Percentiles rank a stretch among this genome's conserved stretches.
Conservation (phyloP, 2,329 filamentous ascomycete species). For the Fusarium sp. region DNA sequence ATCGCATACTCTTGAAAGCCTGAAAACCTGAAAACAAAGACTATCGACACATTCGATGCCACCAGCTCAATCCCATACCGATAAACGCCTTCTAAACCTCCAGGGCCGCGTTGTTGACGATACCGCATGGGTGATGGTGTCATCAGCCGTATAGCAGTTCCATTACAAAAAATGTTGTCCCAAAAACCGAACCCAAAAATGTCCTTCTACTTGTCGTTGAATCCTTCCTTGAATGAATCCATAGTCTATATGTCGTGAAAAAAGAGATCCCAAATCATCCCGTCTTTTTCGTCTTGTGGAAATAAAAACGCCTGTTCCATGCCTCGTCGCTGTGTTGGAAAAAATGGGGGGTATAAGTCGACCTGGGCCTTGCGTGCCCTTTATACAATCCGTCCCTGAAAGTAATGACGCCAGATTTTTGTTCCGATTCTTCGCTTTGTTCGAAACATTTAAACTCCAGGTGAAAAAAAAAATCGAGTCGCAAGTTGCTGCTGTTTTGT, state of each 20-base stretch:
- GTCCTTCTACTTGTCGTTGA: slow-evolving; percentile 34
- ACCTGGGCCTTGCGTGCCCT: slow-evolving; percentile 30
- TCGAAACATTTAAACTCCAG: slow-evolving; percentile 41
- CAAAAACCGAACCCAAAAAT: slow-evolving; percentile 14
- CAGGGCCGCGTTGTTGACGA: slow-evolving; percentile 25
- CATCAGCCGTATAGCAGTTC: slow-evolving; percentile 27
- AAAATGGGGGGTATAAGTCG: slow-evolving; percentile 38
- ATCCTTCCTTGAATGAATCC: slow-evolving; percentile 35
- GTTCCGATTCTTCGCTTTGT: slow-evolving; percentile 33
- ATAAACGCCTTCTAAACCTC: slow-evolving; percentile 23
- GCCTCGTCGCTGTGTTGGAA: slow-evolving; percentile 37
- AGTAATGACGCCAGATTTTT: slow-evolving; percentile 40
- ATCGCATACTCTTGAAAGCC: slow-evolving; percentile 18
- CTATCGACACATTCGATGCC: slow-evolving; percentile 20
- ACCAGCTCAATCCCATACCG: slow-evolving; percentile 9
- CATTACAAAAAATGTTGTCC: slow-evolving; percentile 31
- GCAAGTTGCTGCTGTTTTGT: slow-evolving; percentile 11
- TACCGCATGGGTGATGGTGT: slow-evolving; percentile 14
- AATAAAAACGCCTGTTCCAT: slow-evolving; percentile 41
- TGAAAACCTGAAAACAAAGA: slow-evolving; percentile 22
- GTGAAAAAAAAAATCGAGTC: slow-evolving; percentile 27
- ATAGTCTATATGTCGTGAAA: slow-evolving; percentile 41
- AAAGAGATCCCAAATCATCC: slow-evolving; percentile 33
- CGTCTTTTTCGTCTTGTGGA: slow-evolving; percentile 34
- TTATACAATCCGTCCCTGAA: slow-evolving; percentile 41